Evolutionary conservation across 2,329 filamentous ascomycete species (phyloP), one percentile per base, ranked within the genome.

Genomic region (Aspergillus caelatus): DNA sequence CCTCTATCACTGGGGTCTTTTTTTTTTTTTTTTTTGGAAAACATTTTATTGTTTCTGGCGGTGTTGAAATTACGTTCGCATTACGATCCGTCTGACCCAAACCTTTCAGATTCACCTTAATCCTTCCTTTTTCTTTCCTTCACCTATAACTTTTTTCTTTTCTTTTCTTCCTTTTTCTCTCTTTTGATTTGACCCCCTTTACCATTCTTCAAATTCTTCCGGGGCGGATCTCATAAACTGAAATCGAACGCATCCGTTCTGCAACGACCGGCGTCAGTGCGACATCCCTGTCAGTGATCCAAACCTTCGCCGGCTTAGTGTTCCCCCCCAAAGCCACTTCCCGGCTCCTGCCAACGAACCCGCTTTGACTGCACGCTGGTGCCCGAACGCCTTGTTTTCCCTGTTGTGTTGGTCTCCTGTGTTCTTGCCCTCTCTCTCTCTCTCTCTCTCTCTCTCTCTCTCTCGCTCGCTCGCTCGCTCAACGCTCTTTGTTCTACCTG

Each of bases 301-400:
- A 66, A 55, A 72, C 67, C 66, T 71, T 69, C 68, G 64, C 66
- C 62, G 67, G 57, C 65, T 57, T 59, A 62, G 59, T 64, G 32
- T 58, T 58, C 48, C 48, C 36, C 68, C 66, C 70, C 65, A 64
- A 69, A 71, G 67, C 72, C 70, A 72, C 67, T 71, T 59, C 58
- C 71, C 69, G 67, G 65, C 65, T 62, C 67, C 67, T 64, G 62
- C 68, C 69, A 72, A 70, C 73, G 68, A 74, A 71, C 69, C 69
- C 67, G 63, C 72, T 67, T 64, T 64, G 65, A 72, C 68, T 64
- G 66, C 71, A 64, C 71, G 64, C 73, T 74, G 72, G 65, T 77
- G 74, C 74, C 74, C 74, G 72, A 76, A 75, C 70, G 72, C 72
- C 74, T 75, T 71, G 72, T 72, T 71, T 72, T 72, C 60, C 62